These are phyloP conservation scores for Barbarea vulgaris DNA, from an alignment of 345 rosid species.

Conservation along the genomic window DNA sequence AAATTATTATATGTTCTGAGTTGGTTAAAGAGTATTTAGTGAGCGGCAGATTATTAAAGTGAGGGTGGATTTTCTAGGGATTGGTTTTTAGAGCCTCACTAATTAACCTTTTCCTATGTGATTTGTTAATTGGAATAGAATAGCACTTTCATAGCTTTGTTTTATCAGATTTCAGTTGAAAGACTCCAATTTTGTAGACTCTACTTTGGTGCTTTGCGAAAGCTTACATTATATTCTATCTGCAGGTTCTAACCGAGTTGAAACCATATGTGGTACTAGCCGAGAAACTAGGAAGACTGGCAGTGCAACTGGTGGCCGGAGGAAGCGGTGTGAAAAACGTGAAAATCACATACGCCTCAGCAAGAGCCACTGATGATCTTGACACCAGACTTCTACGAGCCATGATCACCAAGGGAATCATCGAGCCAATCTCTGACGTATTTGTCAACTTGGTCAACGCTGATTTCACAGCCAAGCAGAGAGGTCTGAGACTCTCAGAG, in stretches of 20 bases:
- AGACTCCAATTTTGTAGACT: neutral
- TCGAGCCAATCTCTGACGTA: slow-evolving; percentile 82
- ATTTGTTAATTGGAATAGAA: neutral
- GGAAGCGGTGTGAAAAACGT: slow-evolving; percentile 85
- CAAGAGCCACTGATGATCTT: slow-evolving; percentile 82
- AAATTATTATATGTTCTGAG: neutral
- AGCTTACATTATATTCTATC: slow-evolving; percentile 24
- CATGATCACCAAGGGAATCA: slow-evolving; percentile 83
- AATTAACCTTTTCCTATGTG: neutral
- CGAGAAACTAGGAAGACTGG: slow-evolving; percentile 83
- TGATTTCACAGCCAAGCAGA: slow-evolving; percentile 86
- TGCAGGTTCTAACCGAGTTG: slow-evolving; percentile 79
- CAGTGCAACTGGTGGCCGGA: slow-evolving; percentile 81
- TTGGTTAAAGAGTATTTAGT: neutral
- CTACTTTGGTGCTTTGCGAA: neutral
- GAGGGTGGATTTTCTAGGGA: neutral
- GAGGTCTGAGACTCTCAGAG: slow-evolving; percentile 81
- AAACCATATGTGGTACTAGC: slow-evolving; percentile 78
- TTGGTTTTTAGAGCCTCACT: neutral
- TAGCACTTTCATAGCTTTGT: neutral
- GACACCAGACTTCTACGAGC: slow-evolving; percentile 96
- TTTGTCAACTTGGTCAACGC: slow-evolving; percentile 89
- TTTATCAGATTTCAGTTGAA: neutral
- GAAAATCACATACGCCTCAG: slow-evolving; percentile 75
- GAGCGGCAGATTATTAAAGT: neutral